Conservation (phyloP, 495 filamentous ascomycete species). For the Xylaria sp. region DNA sequence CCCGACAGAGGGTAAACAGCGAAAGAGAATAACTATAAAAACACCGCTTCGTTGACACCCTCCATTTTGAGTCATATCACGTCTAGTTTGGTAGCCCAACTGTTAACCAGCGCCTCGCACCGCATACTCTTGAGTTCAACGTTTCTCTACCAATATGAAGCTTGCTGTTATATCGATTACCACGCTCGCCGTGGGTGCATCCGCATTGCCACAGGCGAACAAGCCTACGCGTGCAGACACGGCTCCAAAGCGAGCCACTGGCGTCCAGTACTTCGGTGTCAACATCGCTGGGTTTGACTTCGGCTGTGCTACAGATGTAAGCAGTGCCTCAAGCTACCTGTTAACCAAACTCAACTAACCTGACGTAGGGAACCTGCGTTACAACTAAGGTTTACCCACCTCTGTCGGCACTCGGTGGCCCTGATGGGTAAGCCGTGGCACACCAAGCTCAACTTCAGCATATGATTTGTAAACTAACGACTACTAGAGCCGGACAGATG, state of each 20-base stretch:
- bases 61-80: too few species aligned
- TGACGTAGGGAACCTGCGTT: constrained; percentile 39
- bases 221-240: too few species aligned
- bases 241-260: constrained; percentile 1
- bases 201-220: not conserved
- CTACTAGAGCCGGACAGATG: constrained; percentile 55
- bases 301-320: constrained; percentile 51
- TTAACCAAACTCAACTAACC: not conserved
- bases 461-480: not conserved
- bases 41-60: not conserved
- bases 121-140: not conserved
- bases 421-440: constrained; percentile 38
- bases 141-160: constrained; percentile 9
- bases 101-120: too few species aligned
- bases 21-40: not conserved
- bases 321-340: not conserved
- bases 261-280: constrained; percentile 36
- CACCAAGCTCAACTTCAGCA: not conserved
- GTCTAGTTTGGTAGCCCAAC: not conserved
- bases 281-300: constrained; percentile 58
- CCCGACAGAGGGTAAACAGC: not conserved
- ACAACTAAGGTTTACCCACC: constrained; percentile 38
- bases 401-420: constrained; percentile 37
- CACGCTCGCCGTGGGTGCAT: not conserved
- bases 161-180: not conserved